These are phyloP conservation scores for Eutypella sp. DNA, from an alignment of 2,329 filamentous ascomycete species.

Conservation along the genomic window DNA sequence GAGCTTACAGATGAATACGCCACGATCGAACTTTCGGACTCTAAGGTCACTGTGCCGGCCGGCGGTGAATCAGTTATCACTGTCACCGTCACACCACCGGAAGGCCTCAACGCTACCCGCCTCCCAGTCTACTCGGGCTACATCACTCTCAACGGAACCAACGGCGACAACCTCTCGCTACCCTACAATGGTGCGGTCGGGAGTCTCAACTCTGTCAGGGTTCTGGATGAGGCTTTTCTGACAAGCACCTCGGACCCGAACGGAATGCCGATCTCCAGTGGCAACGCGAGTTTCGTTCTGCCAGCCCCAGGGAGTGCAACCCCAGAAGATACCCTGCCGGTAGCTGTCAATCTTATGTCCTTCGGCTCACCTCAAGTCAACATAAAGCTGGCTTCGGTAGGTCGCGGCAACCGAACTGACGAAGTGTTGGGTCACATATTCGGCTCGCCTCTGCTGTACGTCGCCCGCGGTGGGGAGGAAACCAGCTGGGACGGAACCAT, in stretches of 20 bases:
- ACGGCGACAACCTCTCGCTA: slow-evolving; percentile 30
- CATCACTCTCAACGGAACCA: slow-evolving; percentile 39
- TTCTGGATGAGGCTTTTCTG: slow-evolving; percentile 32
- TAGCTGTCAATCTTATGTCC: slow-evolving; percentile 35
- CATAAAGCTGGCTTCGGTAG: slow-evolving; percentile 40
- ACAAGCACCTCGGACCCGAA: slow-evolving; percentile 30
- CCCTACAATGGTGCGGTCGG: slow-evolving; percentile 32
- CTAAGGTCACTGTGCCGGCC: slow-evolving; percentile 25
- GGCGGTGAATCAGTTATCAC: slow-evolving; percentile 29
- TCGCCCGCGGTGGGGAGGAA: slow-evolving; percentile 28
- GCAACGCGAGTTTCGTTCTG: slow-evolving; percentile 21
- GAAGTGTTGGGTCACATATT: slow-evolving; percentile 35
- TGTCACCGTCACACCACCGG: slow-evolving; percentile 41
- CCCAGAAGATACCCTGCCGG: slow-evolving; percentile 30
- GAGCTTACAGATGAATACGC: slow-evolving; percentile 37
- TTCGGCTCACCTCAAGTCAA: slow-evolving; percentile 42
- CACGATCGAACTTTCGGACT: slow-evolving; percentile 35
- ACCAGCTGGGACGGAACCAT: slow-evolving; percentile 43
- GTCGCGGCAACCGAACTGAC: slow-evolving; percentile 24
- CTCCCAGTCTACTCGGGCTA: slow-evolving; percentile 46
- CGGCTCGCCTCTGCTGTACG: slow-evolving; percentile 33
- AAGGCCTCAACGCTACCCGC: slow-evolving; percentile 32
- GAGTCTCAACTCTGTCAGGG: slow-evolving; percentile 29
- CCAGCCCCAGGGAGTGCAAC: slow-evolving; percentile 15
- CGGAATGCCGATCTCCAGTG: slow-evolving; percentile 16